phyloP scores from a whole-genome alignment of 768 basidiomycete genomes.

The Mycena haematopus region DNA sequence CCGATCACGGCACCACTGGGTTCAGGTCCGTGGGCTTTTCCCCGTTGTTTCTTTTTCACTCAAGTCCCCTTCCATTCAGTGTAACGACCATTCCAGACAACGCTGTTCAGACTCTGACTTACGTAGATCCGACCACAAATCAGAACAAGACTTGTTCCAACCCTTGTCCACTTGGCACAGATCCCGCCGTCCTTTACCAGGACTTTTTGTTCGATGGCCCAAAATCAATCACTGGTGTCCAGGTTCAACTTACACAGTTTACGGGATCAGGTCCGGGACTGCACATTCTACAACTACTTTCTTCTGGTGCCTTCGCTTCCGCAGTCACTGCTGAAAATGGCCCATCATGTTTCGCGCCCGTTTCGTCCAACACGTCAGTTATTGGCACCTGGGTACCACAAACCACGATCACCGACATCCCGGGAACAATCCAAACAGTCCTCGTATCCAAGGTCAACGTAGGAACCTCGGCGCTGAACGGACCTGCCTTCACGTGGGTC shows the following conservation, averaged over 20 bases:
- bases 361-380: constrained; percentile 67
- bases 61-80: constrained; percentile 48
- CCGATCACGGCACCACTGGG: constrained; percentile 80
- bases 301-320: constrained; percentile 90
- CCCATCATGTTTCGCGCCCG: constrained; percentile 79
- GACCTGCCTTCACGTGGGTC: constrained; percentile 88
- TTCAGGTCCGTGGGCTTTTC: constrained; percentile 69
- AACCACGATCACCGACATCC: constrained; percentile 71
- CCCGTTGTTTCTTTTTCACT: constrained; percentile 5
- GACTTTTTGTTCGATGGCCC: constrained; percentile 84
- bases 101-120: constrained; percentile 75
- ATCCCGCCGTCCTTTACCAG: constrained; percentile 83
- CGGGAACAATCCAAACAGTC: constrained; percentile 81
- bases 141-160: constrained; percentile 79
- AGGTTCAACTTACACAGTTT: constrained; percentile 81
- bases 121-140: constrained; percentile 76
- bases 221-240: constrained; percentile 83
- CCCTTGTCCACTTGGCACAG: constrained; percentile 80
- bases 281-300: constrained; percentile 90
- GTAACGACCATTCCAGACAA: constrained; percentile 92
- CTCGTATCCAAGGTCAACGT: constrained; percentile 72
- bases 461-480: constrained; percentile 61
- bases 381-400: constrained; percentile 76
- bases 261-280: constrained; percentile 80
- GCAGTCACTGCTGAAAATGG: constrained; percentile 65